phyloP scores from a whole-genome alignment of 768 basidiomycete genomes.

The Mycena chlorophos region DNA sequence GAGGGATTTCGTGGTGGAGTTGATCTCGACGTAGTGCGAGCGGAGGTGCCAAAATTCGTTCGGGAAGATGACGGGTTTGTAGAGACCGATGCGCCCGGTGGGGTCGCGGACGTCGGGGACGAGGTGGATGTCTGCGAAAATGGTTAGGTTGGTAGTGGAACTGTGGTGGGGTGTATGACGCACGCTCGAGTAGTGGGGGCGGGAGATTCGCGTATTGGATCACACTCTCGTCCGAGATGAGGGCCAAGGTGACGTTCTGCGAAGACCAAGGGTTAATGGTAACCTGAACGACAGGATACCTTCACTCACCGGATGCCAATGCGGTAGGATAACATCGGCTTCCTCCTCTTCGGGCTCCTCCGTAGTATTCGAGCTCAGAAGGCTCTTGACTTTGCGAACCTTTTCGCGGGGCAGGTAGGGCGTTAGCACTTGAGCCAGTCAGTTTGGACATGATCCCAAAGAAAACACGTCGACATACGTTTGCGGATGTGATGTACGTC shows the following conservation, averaged over 20 bases:
- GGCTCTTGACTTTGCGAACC: slow-evolving; percentile 78
- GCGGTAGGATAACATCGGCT: slow-evolving; percentile 65
- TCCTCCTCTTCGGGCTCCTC: slow-evolving; percentile 49
- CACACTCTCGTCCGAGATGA: slow-evolving; percentile 69
- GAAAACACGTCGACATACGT: slow-evolving; percentile 45
- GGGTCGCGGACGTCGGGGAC: slow-evolving; percentile 60
- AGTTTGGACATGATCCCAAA: too few species aligned
- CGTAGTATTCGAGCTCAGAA: slow-evolving; percentile 50
- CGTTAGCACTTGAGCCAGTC: slow-evolving; percentile 63
- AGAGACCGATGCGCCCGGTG: slow-evolving; percentile 65
- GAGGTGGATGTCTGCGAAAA: slow-evolving; percentile 58
- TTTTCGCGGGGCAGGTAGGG: slow-evolving; percentile 77
- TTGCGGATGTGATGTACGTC: slow-evolving; percentile 74
- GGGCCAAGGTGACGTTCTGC: slow-evolving; percentile 84
- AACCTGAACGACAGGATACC: not conserved
- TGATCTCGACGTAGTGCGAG: slow-evolving; percentile 83
- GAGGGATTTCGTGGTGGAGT: slow-evolving; percentile 72
- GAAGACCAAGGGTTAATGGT: slow-evolving; percentile 2
- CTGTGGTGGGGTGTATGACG: slow-evolving; percentile 31
- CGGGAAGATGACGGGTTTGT: slow-evolving; percentile 87
- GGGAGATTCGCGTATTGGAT: slow-evolving; percentile 59
- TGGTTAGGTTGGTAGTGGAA: not conserved
- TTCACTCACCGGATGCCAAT: slow-evolving; percentile 80
- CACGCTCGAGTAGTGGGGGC: slow-evolving; percentile 61
- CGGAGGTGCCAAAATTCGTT: slow-evolving; percentile 95